Evolutionary conservation across 768 basidiomycete species (phyloP), one percentile per base, ranked within the genome.

Genomic region (Wakefieldia striispora): DNA sequence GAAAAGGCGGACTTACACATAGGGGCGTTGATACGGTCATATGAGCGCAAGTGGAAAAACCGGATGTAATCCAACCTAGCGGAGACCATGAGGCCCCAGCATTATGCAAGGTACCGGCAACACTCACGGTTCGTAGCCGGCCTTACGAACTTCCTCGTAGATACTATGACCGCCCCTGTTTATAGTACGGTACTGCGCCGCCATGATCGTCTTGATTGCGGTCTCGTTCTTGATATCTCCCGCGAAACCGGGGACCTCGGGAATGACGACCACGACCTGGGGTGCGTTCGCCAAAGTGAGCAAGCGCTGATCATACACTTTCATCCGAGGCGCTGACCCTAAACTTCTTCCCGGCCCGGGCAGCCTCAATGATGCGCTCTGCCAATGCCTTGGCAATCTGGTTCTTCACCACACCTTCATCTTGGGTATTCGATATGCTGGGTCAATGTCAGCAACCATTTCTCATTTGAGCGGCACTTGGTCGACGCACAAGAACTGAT

Each of bases 31-130:
- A 95, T 90, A 21, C 94, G 77, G 63, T 97, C 95, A 64, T 95
- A 99, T 1, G 86, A 74, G 26, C 97, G 81, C 21, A 99, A 76
- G 70, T 98, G 93, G 72, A 90, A 97, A 77, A 97, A 92, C 11
- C 85, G 80, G 58, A 97, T 88, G 64, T 87, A 94, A 49, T 94
- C 84, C 70, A 73, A 60, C n/a, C 91, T 91, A 53, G 40, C 14
- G 36, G 44, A 17, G 29, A 40, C 31, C 14, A 20, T 47, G 51
- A 45, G 38, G 16, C 24, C 23, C 40, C 17, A 23, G 19, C 39
- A 34, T 33, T 17, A 10, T n/a, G 11, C 40, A 8, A 29, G 17
- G 27, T 8, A 37, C 8, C 16, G 29, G 17, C 7, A 54, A 47
- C 20, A 64, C 86, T 55, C 58, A 90, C 87, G 90, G 89, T 29